These are phyloP conservation scores for Globisporangium polare DNA, from an alignment of 352 stramenopile species.

Conservation along the genomic window DNA sequence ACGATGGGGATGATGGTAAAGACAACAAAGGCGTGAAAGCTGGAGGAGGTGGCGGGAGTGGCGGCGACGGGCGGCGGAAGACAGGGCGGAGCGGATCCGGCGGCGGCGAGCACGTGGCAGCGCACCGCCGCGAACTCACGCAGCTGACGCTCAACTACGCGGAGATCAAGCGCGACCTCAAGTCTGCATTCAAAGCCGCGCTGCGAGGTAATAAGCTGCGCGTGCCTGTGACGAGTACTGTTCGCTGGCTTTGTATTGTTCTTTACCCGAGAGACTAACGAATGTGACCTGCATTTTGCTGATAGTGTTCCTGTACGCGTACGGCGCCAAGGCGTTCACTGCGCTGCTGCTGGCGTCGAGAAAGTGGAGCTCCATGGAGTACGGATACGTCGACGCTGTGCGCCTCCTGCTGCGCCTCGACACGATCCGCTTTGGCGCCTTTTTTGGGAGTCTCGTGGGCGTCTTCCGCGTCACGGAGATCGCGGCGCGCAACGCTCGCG, in stretches of 20 bases:
- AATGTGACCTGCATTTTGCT: background rate
- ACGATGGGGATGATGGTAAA: background rate
- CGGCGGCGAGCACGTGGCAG: constrained; percentile 25
- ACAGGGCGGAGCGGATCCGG: constrained; percentile 13
- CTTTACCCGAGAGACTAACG: background rate
- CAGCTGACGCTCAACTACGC: constrained; percentile 28
- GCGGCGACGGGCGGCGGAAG: background rate
- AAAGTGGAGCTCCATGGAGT: constrained; percentile 74
- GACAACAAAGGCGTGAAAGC: background rate
- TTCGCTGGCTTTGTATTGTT: background rate
- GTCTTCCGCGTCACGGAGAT: constrained; percentile 68
- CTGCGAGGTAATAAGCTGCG: constrained; percentile 29
- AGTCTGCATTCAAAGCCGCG: constrained; percentile 42
- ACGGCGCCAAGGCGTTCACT: constrained; percentile 81
- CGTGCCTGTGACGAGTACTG: background rate
- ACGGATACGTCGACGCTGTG: constrained; percentile 72
- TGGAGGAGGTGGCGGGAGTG: background rate
- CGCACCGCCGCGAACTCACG: constrained; percentile 31
- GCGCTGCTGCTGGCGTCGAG: constrained; percentile 69
- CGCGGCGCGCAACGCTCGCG: constrained; percentile 33
- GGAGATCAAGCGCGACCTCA: constrained; percentile 40
- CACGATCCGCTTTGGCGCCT: constrained; percentile 76
- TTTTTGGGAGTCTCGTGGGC: constrained; percentile 72
- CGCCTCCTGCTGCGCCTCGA: constrained; percentile 60
- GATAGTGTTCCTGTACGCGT: constrained; percentile 67